phyloP scores from a whole-genome alignment of 129 eudicot species.

The Lonicera japonica region DNA sequence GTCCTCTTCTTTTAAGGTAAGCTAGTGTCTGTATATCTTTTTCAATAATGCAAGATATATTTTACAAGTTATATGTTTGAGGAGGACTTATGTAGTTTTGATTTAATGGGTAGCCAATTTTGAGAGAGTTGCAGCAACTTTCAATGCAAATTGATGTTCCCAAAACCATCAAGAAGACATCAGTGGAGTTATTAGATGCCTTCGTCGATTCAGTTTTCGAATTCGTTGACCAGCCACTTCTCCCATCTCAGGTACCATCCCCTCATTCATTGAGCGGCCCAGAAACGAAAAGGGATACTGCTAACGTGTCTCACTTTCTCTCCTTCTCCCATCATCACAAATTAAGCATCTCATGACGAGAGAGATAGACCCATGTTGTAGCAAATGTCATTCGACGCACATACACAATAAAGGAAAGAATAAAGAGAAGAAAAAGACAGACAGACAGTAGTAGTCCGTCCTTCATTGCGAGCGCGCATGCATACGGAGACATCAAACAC shows the following conservation, averaged over 20 bases:
- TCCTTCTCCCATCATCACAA: no score
- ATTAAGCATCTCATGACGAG: no score
- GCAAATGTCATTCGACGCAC: background rate
- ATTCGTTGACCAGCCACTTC: conserved; percentile 54
- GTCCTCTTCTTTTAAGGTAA: conserved; percentile 41
- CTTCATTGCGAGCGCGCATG: no score
- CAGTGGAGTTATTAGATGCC: conserved; percentile 38
- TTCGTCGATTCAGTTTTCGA: conserved; percentile 44
- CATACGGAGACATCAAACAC: no score
- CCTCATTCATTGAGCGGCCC: no score
- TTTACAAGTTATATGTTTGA: background rate
- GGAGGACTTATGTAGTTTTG: background rate
- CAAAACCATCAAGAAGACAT: conserved; percentile 32
- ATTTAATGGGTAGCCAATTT: conserved; percentile 33
- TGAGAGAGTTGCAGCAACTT: conserved; percentile 30
- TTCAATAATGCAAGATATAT: background rate
- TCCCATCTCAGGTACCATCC: conserved; percentile 62
- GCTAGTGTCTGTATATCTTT: background rate
- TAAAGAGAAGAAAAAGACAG: background rate
- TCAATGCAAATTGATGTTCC: conserved; percentile 21
- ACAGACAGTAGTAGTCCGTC: no score
- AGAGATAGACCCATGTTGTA: no score
- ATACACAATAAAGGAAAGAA: background rate
- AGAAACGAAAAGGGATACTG: no score
- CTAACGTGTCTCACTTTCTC: background rate